phyloP scores from a whole-genome alignment of 257 asterid genomes.

The Cynanchum wilfordii region DNA sequence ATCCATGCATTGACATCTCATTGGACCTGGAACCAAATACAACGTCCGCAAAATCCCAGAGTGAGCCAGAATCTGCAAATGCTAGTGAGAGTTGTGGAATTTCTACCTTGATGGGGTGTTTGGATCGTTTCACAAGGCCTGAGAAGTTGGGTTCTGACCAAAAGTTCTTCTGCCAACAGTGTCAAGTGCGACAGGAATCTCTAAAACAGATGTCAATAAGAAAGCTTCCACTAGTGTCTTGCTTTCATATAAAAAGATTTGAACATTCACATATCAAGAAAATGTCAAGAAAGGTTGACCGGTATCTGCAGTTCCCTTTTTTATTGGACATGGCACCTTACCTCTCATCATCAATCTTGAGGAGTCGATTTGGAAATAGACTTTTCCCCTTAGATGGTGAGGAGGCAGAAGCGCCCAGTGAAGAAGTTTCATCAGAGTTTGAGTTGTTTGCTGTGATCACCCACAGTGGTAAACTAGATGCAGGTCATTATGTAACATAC shows the following conservation, averaged over 20 bases:
- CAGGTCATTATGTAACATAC: conserved; percentile 82
- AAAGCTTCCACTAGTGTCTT: conserved; percentile 80
- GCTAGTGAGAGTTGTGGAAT: conserved; percentile 30
- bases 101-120: conserved; percentile 73
- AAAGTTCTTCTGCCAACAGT: conserved; percentile 82
- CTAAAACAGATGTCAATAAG: conserved; percentile 87
- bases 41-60: conserved; percentile 41
- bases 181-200: conserved; percentile 81
- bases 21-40: conserved; percentile 66
- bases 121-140: conserved; percentile 80
- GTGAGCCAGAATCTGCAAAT: conserved; percentile 30
- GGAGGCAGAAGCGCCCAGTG: conserved; percentile 39
- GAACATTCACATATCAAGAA: conserved; percentile 72
- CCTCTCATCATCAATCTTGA: conserved; percentile 77
- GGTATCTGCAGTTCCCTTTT: conserved; percentile 77
- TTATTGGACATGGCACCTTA: conserved; percentile 81
- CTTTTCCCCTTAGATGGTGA: conserved; percentile 51
- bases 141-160: conserved; percentile 89
- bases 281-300: conserved; percentile 76
- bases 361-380: conserved; percentile 74
- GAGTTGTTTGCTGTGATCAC: conserved; percentile 89
- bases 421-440: conserved; percentile 61
- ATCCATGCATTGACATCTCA: conserved; percentile 83
- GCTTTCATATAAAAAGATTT: conserved; percentile 85
- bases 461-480: conserved; percentile 74